Percentiles rank a stretch among this genome's conserved stretches.
phyloP scores from a whole-genome alignment of 2,329 filamentous ascomycete species.

The Trichoderma hamatum region DNA sequence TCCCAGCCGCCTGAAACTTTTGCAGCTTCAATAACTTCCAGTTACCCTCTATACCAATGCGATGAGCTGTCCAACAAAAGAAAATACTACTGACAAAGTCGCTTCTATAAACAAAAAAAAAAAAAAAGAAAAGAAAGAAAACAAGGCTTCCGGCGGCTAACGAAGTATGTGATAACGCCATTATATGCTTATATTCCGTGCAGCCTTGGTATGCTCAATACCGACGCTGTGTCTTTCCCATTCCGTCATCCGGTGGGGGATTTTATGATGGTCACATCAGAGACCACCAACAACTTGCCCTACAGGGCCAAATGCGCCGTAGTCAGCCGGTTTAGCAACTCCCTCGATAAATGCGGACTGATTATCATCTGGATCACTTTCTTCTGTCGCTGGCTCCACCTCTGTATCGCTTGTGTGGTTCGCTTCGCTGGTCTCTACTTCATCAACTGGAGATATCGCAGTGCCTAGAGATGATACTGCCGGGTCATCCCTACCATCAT shows the following conservation, averaged over 20 bases:
- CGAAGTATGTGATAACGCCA: conserved; percentile 15
- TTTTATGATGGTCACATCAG: conserved; percentile 20
- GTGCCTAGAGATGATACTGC: conserved; percentile 28
- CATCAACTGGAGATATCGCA: conserved; percentile 35
- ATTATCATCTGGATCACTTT: conserved; percentile 38
- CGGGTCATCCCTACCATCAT: conserved; percentile 19
- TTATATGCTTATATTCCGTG: conserved; percentile 23
- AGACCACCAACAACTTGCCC: conserved; percentile 15
- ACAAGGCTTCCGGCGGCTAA: not conserved
- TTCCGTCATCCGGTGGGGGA: not conserved
- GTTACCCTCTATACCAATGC: not conserved
- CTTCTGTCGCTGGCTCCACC: conserved; percentile 39
- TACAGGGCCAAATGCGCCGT: conserved; percentile 18
- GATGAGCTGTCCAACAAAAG: not conserved
- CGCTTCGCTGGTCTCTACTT: conserved; percentile 40
- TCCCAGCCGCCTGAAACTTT: not conserved
- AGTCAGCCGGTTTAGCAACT: not conserved
- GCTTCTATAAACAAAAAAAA: not conserved
- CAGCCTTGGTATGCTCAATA: not conserved
- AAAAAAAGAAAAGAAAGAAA: not conserved
- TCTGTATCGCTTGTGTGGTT: conserved; percentile 40
- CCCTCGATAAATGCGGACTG: not conserved
- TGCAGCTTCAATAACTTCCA: no score
- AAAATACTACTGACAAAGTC: not conserved
- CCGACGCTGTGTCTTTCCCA: not conserved